phyloP scores from a whole-genome alignment of 75 land plant genomes.

The Azolla pinnata region DNA sequence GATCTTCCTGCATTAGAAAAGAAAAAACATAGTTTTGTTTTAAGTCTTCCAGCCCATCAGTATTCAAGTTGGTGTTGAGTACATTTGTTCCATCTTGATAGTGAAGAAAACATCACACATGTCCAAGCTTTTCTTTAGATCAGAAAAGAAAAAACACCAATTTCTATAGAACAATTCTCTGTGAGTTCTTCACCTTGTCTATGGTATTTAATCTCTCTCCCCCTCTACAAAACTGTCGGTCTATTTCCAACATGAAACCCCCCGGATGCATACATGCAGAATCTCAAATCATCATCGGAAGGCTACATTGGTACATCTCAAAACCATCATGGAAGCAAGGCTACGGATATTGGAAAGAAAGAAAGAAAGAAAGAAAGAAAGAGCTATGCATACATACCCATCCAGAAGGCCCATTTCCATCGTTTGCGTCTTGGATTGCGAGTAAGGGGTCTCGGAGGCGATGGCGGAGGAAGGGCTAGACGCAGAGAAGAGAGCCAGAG shows the following conservation, averaged over 20 bases:
- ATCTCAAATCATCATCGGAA: background rate
- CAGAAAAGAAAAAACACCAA: background rate
- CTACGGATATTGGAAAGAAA: background rate
- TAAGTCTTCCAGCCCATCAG: no score
- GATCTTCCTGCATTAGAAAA: constrained; percentile 51
- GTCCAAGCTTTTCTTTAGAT: background rate
- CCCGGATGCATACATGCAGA: background rate
- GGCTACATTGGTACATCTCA: background rate
- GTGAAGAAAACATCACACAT: background rate
- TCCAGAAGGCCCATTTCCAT: constrained; percentile 2
- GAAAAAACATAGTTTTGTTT: no score
- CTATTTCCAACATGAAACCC: background rate
- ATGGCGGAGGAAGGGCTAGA: background rate
- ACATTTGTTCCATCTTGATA: no score
- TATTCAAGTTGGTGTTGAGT: no score
- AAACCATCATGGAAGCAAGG: background rate
- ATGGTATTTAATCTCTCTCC: no score
- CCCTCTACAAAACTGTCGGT: no score
- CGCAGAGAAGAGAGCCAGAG: background rate
- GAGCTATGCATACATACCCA: background rate
- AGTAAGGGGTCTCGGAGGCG: background rate
- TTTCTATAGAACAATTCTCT: no score
- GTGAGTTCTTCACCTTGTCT: no score
- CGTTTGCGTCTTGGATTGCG: background rate
- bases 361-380: background rate